A percentile compares a stretch with the other conserved stretches of the same genome.
Conservation (phyloP, 2,329 filamentous ascomycete genomes). For the Hymenotorrendiella dingleyae region DNA sequence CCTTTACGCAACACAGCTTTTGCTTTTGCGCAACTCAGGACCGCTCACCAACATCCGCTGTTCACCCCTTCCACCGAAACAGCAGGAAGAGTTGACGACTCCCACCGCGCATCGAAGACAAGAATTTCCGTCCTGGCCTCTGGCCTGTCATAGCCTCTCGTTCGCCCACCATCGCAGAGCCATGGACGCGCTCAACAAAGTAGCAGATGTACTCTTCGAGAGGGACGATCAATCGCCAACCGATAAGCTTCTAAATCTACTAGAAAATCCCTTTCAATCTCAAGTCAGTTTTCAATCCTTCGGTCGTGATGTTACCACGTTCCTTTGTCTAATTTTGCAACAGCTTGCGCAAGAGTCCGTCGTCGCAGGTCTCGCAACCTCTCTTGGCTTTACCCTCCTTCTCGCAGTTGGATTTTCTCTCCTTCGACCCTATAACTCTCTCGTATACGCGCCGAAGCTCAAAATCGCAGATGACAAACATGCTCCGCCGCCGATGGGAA, state of each 20-base stretch:
- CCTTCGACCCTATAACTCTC: slow-evolving; percentile 81
- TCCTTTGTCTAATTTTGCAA: slow-evolving; percentile 8
- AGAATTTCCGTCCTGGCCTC: slow-evolving; percentile 19
- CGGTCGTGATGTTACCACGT: not conserved
- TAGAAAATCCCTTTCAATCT: slow-evolving; percentile 26
- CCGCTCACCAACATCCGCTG: not conserved
- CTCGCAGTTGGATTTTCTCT: slow-evolving; percentile 81
- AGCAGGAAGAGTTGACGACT: not conserved
- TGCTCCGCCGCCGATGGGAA: slow-evolving; percentile 78
- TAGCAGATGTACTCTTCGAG: slow-evolving; percentile 12
- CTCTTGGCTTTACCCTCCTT: slow-evolving; percentile 65
- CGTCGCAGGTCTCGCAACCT: slow-evolving; percentile 73
- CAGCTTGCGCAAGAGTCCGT: slow-evolving; percentile 50
- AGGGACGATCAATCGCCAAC: slow-evolving; percentile 18
- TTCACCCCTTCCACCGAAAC: not conserved
- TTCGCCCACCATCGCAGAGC: slow-evolving; percentile 15
- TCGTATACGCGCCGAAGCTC: slow-evolving; percentile 90
- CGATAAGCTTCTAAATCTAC: slow-evolving; percentile 24
- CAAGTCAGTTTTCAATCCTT: slow-evolving; percentile 15
- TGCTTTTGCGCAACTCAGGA: not conserved
- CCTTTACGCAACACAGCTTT: not conserved
- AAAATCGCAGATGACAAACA: slow-evolving; percentile 90
- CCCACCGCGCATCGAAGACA: not conserved
- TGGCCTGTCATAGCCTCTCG: slow-evolving; percentile 28
- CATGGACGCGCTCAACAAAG: slow-evolving; percentile 17